Evolutionary conservation across 176 grass and related monocot genomes (phyloP), one percentile per base, ranked within the genome.

Genomic region (Guadua angustifolia): DNA sequence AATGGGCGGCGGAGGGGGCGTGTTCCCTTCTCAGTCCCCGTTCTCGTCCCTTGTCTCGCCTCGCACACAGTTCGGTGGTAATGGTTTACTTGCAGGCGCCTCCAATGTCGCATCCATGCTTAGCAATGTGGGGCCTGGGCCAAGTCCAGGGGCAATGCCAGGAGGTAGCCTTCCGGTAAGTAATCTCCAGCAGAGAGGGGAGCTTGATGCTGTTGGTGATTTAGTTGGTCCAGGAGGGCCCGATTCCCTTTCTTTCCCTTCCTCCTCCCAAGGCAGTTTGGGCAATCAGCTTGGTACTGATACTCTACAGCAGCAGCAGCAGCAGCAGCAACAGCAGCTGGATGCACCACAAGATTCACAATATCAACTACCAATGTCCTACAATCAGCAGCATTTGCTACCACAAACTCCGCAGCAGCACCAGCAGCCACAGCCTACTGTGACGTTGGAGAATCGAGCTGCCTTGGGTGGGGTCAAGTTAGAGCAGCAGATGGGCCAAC

Each of bases 41-140:
- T 92, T 94, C 80, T 86, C 89, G 5, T 90, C 92, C 5, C 86
- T 97, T 11, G 94, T 92, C 66, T 88, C 92, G 21, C 75, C 79
- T 21, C 87, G 85, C 58, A 77, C 87, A 25, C 89, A 93, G 79
- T 94, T 88, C 32, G 89, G 86, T 10, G 82, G 85, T 39, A 87
- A 66, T 53, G 88, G 90, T 12, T 40, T 94, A 43, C 87, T 97
- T 4, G 89, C 84, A 1, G 91, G 87, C 10, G 87, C 89, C 26
- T 92, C 91, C 39, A 94, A 94, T 84, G 94, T 88, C 15, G 87
- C 89, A 0, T 75, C 94, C 17, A 85, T 95, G 26, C 88, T 66
- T 47, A 82, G 74, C 62, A 76, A 90, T 42, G 94, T 84, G 74
- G 75, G 75, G 66, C 52, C 68, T 73, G 82, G 66, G 22, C 36